Evolutionary conservation across 2,329 filamentous ascomycete species (phyloP), one percentile per base, ranked within the genome.

Genomic region (Pseudogymnoascus sp.): DNA sequence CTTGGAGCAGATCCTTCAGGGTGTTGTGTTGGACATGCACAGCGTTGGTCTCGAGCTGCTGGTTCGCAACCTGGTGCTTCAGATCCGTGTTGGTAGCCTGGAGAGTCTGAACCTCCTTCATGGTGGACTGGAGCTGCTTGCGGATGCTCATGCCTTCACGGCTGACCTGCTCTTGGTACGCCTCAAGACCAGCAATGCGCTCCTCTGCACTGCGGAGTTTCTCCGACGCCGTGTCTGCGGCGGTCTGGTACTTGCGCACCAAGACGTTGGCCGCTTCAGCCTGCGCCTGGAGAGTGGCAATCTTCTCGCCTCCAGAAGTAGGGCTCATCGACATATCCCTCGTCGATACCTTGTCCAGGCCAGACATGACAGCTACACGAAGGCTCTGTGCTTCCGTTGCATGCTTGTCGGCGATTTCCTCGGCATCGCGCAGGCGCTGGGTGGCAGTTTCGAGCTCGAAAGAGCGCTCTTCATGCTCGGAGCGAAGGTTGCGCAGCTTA

Each of bases 121-220:
- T 80, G 4, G 90, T 86, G 25, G 85, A 82, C 72, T 97, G 94
- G 60, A 99, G 82, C 71, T 97, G 93, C 71, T 94, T 87, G 60
- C 94, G 86, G 66, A 97, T 91, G 36, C 87, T 85, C 60, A 99
- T 85, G 57, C 91, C 91, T 74, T 99, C 95, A 47, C 94, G 85
- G 74, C 92, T 97, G 3, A 92, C 89, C 75, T 99, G 94, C 71
- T 99, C 94, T 75, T 99, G 94, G 73, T 97, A 97, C 28, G 91
- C 90, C 73, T 99, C 94, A 3, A 99, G 82, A 6, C 94, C 94
- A 4, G 94, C 95, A 72, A 99, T 97, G 41, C 94, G 87, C 76
- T 97, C 95, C 75, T 99, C 95, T 3, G 94, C 94, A 62, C 88
- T 88, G 60, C 94, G 88, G 60, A 99, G 80, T 72, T 92, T 95